Evolutionary conservation across 148 eudicot genomes (phyloP).

Genomic region (Beta vulgaris): DNA sequence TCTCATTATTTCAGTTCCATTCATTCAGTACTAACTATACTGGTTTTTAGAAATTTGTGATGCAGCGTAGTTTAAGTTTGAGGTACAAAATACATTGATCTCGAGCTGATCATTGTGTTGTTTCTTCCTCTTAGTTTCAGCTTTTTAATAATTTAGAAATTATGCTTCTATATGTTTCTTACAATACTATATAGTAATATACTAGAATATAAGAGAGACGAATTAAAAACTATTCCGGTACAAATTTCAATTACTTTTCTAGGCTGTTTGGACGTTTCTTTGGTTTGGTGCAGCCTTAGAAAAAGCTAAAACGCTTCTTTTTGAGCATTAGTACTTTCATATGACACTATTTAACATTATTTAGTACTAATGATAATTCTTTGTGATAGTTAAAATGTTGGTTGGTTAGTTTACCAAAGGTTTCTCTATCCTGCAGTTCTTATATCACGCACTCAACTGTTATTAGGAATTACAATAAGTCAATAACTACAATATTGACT

Average conservation of each 20-base stretch:
- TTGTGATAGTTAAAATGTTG: too few species aligned
- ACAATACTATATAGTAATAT: too few species aligned
- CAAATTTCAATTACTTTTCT: neutral
- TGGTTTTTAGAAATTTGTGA: neutral
- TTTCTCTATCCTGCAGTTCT: too few species aligned
- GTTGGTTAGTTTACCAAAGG: too few species aligned
- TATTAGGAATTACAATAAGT: too few species aligned
- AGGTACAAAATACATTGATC: neutral
- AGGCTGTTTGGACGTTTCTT: neutral
- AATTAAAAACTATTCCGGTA: neutral
- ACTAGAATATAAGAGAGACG: neutral
- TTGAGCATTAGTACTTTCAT: neutral
- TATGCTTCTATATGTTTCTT: too few species aligned
- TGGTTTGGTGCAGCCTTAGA: constrained; percentile 21
- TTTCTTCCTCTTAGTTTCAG: neutral
- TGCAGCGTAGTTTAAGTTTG: neutral
- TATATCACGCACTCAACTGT: too few species aligned
- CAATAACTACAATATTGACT: too few species aligned
- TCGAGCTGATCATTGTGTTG: neutral
- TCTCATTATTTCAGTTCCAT: too few species aligned
- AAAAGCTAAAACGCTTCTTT: constrained; percentile 19
- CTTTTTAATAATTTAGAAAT: neutral
- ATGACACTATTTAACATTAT: neutral
- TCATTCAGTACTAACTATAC: too few species aligned
- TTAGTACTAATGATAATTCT: neutral